Evolutionary conservation across 2,329 filamentous ascomycete genomes (phyloP).

Genomic region (Sporothrix dimorphospora): DNA sequence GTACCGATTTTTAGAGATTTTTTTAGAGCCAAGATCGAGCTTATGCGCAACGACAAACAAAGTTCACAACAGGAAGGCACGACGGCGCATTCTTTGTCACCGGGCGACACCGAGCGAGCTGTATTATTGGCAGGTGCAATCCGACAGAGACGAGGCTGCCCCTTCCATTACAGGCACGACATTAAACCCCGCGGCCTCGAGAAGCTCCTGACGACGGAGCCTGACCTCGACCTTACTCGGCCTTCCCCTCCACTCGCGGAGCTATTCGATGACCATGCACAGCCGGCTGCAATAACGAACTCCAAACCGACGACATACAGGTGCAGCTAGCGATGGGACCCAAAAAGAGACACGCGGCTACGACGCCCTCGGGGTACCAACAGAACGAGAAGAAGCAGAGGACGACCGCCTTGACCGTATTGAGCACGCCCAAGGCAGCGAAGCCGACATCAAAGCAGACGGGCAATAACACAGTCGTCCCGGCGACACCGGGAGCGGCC

Average conservation of each 20-base stretch:
- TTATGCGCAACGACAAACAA: neutral
- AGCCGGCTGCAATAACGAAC: no score
- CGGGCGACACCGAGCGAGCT: neutral
- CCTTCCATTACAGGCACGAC: neutral
- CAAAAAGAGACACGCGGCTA: constrained; percentile 6
- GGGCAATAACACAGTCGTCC: constrained; percentile 2
- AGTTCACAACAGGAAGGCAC: neutral
- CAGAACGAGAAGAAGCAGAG: constrained; percentile 27
- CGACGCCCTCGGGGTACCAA: neutral
- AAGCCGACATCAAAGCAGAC: neutral
- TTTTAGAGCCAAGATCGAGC: neutral
- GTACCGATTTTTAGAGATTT: neutral
- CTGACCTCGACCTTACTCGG: neutral
- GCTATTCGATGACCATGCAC: neutral
- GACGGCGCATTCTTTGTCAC: neutral
- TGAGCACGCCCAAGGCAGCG: neutral
- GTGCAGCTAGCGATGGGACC: neutral
- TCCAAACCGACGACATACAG: neutral
- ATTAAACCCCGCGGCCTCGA: neutral
- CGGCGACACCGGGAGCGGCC: constrained; percentile 24
- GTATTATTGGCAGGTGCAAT: neutral
- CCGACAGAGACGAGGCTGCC: neutral
- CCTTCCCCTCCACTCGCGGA: neutral
- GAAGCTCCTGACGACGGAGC: no score
- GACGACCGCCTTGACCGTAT: neutral